phyloP scores from a whole-genome alignment of 2,329 filamentous ascomycete species.

The Microsporum ferrugineum region DNA sequence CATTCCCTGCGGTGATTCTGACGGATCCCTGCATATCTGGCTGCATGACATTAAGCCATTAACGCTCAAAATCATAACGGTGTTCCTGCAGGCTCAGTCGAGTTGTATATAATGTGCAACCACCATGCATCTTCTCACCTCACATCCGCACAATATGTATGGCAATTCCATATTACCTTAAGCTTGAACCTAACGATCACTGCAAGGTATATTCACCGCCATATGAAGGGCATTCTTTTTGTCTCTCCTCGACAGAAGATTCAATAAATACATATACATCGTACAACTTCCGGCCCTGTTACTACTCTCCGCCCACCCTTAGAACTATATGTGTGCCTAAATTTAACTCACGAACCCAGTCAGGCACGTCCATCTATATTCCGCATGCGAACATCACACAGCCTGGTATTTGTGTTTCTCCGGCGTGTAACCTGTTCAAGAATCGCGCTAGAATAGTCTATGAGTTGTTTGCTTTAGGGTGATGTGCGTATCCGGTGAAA shows the following conservation, averaged over 20 bases:
- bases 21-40: not conserved
- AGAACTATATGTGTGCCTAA: not conserved
- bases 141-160: not conserved
- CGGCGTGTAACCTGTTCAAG: slow-evolving; percentile 2
- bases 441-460: not conserved
- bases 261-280: not conserved
- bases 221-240: not conserved
- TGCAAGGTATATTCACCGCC: not conserved
- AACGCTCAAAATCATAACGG: not conserved
- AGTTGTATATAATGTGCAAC: not conserved
- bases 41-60: not conserved
- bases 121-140: not conserved
- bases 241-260: not conserved
- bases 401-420: not conserved
- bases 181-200: not conserved
- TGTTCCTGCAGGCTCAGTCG: slow-evolving; percentile 1
- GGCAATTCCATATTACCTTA: not conserved
- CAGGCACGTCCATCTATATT: not conserved
- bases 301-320: no score
- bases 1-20: not conserved
- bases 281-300: no score
- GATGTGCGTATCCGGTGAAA: not conserved
- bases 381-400: slow-evolving; percentile 1
- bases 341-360: not conserved
- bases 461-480: not conserved